Evolutionary conservation across 2,329 filamentous ascomycete genomes (phyloP).

Genomic region (Pyrenophora seminiperda): DNA sequence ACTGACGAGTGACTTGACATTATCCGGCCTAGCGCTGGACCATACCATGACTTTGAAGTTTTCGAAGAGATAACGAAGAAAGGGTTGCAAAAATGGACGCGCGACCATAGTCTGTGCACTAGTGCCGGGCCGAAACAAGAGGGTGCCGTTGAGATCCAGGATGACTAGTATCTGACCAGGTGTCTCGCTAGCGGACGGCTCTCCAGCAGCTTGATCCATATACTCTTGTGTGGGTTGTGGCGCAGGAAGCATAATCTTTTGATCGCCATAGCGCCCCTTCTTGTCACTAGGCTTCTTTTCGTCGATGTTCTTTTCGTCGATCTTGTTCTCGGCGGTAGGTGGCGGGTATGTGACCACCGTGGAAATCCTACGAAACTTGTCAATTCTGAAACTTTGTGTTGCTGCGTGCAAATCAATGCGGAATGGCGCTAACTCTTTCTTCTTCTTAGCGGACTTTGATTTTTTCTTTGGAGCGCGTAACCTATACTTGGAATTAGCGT

Average conservation of each 20-base stretch:
- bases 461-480: conserved; percentile 24
- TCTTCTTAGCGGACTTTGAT: conserved; percentile 18
- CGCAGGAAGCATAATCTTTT: conserved; percentile 50
- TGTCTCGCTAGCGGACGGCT: conserved; percentile 37
- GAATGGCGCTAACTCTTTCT: conserved; percentile 21
- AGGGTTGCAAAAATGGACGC: conserved; percentile 70
- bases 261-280: conserved; percentile 25
- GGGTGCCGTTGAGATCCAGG: conserved; percentile 90
- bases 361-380: conserved; percentile 27
- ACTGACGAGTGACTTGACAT: conserved; percentile 71
- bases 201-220: conserved; percentile 58
- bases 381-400: conserved; percentile 21
- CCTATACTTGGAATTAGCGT: conserved; percentile 22
- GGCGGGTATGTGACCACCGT: neutral
- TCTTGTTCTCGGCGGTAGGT: neutral
- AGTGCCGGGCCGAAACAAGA: conserved; percentile 71
- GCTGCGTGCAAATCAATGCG: conserved; percentile 6
- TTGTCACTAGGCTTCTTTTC: conserved; percentile 9
- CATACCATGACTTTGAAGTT: conserved; percentile 85
- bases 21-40: conserved; percentile 80
- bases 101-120: conserved; percentile 60
- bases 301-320: no score
- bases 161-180: conserved; percentile 76
- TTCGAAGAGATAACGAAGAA: conserved; percentile 74
- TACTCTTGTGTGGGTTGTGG: conserved; percentile 68